Evolutionary conservation across 129 eudicot species (phyloP), one percentile per base, ranked within the genome.

Genomic region (Ambrosia trifida): DNA sequence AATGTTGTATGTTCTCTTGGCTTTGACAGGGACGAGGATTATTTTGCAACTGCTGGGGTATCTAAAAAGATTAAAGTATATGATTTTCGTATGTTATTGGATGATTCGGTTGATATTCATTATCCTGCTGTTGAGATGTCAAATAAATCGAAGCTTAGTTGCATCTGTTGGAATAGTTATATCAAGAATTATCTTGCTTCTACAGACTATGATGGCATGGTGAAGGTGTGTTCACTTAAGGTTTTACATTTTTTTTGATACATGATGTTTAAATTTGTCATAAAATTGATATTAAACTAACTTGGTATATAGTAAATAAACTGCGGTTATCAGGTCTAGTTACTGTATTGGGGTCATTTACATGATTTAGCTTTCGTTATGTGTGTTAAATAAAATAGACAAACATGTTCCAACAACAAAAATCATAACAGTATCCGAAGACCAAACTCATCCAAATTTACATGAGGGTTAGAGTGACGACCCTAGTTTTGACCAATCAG

Each of bases 11-110:
- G 95, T 74, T 89, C 98, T 35, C 81, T 89, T 86, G 81, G 92
- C 72, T 94, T 94, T 80, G 98, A 89, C 76, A 84, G 96, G 28
- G 96, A 94, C 66, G 96, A 85, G 84, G 96, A 89, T 44, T 89
- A 87, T 76, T 82, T 94, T 72, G 95, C 98, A 52, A 74, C 98
- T 46, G 98, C 93, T 76, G 98, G 98, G 46, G 95, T 94, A 52
- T 94, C 95, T 4, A 94, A 89, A 76, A 94, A 85, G 80, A 87
- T 94, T 35, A 85, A 94, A 60, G 84, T 94, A 32, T 94, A 81
- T 67, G 96, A 94, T 28, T 94, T 61, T 61, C 81, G 84, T 47
- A 70, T 88, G 11, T 81, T 89, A 30, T 75, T 77, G 67, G 76
- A 84, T 77, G 86, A 88, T 44, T 83, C 93, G 17, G 89, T 90